Evolutionary conservation across 192 early-diverging fungal species (phyloP).

Genomic region (Glomus cerebriforme): DNA sequence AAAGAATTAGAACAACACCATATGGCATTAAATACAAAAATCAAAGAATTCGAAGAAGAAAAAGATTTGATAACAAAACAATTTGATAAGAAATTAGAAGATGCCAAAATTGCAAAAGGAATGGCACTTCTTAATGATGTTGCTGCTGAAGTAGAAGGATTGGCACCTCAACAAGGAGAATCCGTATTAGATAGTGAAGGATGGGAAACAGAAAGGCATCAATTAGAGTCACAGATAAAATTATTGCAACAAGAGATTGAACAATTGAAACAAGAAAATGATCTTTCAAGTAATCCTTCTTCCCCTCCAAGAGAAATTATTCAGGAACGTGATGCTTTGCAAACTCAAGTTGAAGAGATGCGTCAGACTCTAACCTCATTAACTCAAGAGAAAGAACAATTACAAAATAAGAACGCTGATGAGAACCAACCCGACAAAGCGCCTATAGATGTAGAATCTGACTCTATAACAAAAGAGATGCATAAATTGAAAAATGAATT

Average conservation of each 20-base stretch:
- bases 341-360: not conserved
- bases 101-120: not conserved
- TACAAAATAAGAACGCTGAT: not conserved
- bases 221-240: not conserved
- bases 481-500: conserved; percentile 27
- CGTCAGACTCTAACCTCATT: no score
- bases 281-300: not conserved
- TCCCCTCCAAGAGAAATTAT: not conserved
- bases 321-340: not conserved
- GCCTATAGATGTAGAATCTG: not conserved
- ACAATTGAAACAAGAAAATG: conserved; percentile 3
- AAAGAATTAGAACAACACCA: not conserved
- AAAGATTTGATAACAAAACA: not conserved
- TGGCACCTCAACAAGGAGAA: not conserved
- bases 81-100: not conserved
- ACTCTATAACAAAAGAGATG: not conserved
- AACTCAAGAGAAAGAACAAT: no score
- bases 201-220: not conserved
- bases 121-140: not conserved
- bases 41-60: not conserved
- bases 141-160: not conserved
- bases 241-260: not conserved
- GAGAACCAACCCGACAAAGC: not conserved
- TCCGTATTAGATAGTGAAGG: not conserved
- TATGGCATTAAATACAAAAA: not conserved